Base-by-base conservation (phyloP, 164 flowering plant genomes). In the Houttuynia cordata region DNA sequence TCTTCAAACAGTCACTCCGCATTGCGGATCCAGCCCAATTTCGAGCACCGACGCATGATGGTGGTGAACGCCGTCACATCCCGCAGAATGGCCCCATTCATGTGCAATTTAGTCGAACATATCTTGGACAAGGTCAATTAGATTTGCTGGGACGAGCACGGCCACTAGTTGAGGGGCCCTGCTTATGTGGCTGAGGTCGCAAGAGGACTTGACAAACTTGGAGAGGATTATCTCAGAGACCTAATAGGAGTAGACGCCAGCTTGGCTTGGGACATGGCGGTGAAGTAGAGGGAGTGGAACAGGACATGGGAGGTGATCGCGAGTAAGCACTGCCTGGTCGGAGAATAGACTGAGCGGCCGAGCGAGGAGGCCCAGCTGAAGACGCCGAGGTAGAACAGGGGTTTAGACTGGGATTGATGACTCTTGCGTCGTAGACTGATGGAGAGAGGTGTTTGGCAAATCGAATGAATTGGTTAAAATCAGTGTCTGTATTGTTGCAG, bases 21-120 rank as follows among this genome's bases (percentile, higher is more conserved):
- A 68, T 74, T 65, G n/a, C 67, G 70, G 62, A 78, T 52, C 71
- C 65, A 61, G 10, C 83, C 83, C 71, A 62, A 40, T 66, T 78
- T 76, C 53, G 80, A 82, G n/a, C 51, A 75, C 24, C 84, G 80
- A 10, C 68, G 70, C n/a, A 82, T 80, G 76, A 82, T 72, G 8
- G 66, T 71, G 7, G 81, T 75, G 37, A 72, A 78, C 39, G 80
- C 73, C 19, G 65, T 72, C 53, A 78, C 87, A 73, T 82, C 76
- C 0, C 80, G 80, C 19, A 41, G 64, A n/a, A 76, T 70, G 15
- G 17, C 13, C 25, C 24, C 25, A 21, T 23, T 24, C 25, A 10
- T 21, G 22, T 12, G 10, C 14, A 80, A n/a, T 70, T 64, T 76
- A 64, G 64, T 69, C 70, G 58, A 75, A 82, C 14, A 73, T 39